These are phyloP conservation scores for Ilex asprella DNA, from an alignment of 257 asterid species.

Conservation along the genomic window DNA sequence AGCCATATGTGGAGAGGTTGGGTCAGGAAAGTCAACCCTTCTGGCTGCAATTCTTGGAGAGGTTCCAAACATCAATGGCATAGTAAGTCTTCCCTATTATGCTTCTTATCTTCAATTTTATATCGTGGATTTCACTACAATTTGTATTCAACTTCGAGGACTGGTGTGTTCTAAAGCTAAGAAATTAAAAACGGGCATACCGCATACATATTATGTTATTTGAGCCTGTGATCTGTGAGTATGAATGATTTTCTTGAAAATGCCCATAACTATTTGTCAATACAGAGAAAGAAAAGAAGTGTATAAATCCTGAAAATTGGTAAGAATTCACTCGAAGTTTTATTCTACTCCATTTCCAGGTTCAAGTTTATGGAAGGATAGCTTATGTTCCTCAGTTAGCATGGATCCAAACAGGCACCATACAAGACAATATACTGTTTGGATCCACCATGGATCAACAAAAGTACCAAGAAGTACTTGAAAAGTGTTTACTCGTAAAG, in stretches of 20 bases:
- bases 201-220: too few relatives aligned
- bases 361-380: constrained; percentile 25
- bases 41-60: constrained; percentile 34
- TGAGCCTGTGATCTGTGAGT: too few relatives aligned
- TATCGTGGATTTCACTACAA: background rate
- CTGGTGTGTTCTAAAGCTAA: too few relatives aligned
- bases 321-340: too few relatives aligned
- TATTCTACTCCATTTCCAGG: constrained; percentile 14
- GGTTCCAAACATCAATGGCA: constrained; percentile 26
- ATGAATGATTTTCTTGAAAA: too few relatives aligned
- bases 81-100: constrained; percentile 14
- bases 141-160: too few relatives aligned
- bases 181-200: too few relatives aligned
- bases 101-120: background rate
- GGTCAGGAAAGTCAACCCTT: constrained; percentile 39
- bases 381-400: constrained; percentile 36
- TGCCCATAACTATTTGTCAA: background rate
- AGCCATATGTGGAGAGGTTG: constrained; percentile 43
- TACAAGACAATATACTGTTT: constrained; percentile 28
- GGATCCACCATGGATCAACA: constrained; percentile 22
- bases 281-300: too few relatives aligned
- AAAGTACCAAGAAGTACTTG: constrained; percentile 27
- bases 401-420: constrained; percentile 39
- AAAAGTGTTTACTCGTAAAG: constrained; percentile 23
- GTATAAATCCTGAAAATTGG: too few relatives aligned